phyloP scores from a whole-genome alignment of 2,329 filamentous ascomycete species.

The Fusarium drepaniforme region DNA sequence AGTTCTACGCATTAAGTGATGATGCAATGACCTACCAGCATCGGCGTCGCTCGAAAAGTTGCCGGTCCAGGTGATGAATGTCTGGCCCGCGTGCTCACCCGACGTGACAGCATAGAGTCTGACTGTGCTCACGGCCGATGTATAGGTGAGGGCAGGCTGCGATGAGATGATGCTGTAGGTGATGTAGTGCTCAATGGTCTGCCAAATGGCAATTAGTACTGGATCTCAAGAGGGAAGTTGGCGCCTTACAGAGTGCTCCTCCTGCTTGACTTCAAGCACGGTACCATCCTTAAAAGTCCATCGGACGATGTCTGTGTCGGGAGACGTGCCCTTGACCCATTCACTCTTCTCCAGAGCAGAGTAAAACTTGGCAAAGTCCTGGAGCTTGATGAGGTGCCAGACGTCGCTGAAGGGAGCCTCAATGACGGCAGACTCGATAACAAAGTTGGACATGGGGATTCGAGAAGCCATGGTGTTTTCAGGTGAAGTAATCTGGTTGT shows the following conservation, averaged over 20 bases:
- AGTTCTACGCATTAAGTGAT: neutral
- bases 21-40: slow-evolving; percentile 64
- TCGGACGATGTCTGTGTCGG: slow-evolving; percentile 76
- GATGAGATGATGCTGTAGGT: slow-evolving; percentile 79
- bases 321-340: slow-evolving; percentile 70
- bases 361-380: slow-evolving; percentile 77
- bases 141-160: slow-evolving; percentile 74
- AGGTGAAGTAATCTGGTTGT: neutral
- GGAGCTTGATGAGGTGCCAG: slow-evolving; percentile 82
- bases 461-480: slow-evolving; percentile 40
- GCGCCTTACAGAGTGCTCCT: slow-evolving; percentile 75
- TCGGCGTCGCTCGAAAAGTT: slow-evolving; percentile 80
- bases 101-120: slow-evolving; percentile 75
- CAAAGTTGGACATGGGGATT: slow-evolving; percentile 76
- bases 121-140: slow-evolving; percentile 75
- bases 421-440: slow-evolving; percentile 76
- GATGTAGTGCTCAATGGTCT: slow-evolving; percentile 81
- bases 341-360: slow-evolving; percentile 71
- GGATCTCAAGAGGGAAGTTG: neutral
- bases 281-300: slow-evolving; percentile 80
- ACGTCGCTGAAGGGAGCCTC: slow-evolving; percentile 73
- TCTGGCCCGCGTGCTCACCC: slow-evolving; percentile 72
- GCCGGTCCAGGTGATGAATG: slow-evolving; percentile 76
- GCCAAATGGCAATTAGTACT: neutral
- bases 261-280: slow-evolving; percentile 78